Base-by-base conservation (phyloP, 306 rosid species). In the Mimosa bimucronata region DNA sequence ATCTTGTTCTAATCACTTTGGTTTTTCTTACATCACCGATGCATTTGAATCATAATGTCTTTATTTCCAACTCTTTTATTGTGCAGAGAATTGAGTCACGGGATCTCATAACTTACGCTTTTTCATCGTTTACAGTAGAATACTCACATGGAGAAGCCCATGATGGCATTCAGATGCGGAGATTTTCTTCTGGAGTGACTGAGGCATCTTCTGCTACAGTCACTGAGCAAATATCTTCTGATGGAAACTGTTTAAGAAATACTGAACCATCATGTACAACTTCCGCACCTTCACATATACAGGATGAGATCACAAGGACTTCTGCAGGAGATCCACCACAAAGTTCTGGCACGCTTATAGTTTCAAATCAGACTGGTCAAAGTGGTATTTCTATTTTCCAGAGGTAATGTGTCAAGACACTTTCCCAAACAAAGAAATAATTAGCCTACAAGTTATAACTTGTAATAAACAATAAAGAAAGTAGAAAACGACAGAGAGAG, bases 351-450 rank as follows among this genome's bases (percentile, higher is more conserved):
- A 76, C 90, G 34, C 80, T 83, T 46, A 76, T 85, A 28, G 83
- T 64, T 76, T 81, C 91, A 66, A 88, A 77, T 81, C 42, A 29
- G 18, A 80, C 83, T 23, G 86, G 89, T 41, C 89, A 73, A 83
- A 85, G 78, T 78, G 89, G 97, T 83, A 83, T 93, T 83, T 87
- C 98, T 77, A 82, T 96, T 9, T 93, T 96, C 85, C 94, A 87
- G 88, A 80, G 99, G 99, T 96, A 93, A 76, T 77, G 48, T 75
- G 77, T n/a, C n/a, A n/a, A n/a, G n/a, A n/a, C n/a, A n/a, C n/a
- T n/a, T n/a, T n/a, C n/a, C n/a, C n/a, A n/a, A n/a, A n/a, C n/a
- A n/a, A n/a, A n/a, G n/a, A n/a, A n/a, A n/a, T n/a, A n/a, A n/a
- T n/a, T n/a, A n/a, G n/a, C n/a, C n/a, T n/a, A n/a, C n/a, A n/a